A percentile compares a stretch with the other conserved stretches of the same genome.
phyloP scores from a whole-genome alignment of 495 filamentous ascomycete genomes.

The Penicillium longicatenatum region DNA sequence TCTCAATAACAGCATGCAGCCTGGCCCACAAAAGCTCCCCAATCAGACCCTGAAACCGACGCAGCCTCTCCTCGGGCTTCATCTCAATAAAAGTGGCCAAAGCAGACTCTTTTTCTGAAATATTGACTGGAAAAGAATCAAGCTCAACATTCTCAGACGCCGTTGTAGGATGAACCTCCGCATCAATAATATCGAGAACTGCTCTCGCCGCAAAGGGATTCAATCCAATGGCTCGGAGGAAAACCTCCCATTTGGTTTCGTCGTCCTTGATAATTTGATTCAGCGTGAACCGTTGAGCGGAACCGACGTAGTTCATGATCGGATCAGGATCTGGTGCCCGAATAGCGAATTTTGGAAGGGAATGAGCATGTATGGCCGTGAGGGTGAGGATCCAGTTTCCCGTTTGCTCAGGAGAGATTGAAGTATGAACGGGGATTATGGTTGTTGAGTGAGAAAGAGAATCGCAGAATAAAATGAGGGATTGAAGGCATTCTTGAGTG shows the following conservation, averaged over 20 bases:
- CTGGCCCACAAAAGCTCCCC: background rate
- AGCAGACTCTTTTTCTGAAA: background rate
- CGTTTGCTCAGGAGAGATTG: background rate
- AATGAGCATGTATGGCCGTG: background rate
- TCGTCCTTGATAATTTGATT: background rate
- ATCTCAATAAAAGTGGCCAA: background rate
- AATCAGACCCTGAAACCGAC: background rate
- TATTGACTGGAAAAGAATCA: background rate
- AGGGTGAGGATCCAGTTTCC: background rate
- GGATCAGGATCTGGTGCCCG: background rate
- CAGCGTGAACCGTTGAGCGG: background rate
- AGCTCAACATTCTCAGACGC: background rate
- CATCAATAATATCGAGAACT: slow-evolving; percentile 52
- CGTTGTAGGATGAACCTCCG: background rate
- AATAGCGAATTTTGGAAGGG: background rate
- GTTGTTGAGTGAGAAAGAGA: background rate
- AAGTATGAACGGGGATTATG: background rate
- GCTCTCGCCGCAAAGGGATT: slow-evolving; percentile 82
- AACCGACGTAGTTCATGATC: background rate
- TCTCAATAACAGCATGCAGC: background rate
- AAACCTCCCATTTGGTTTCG: slow-evolving; percentile 63
- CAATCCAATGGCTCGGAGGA: slow-evolving; percentile 70
- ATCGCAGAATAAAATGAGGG: background rate
- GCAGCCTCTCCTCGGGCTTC: background rate
- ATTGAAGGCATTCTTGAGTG: background rate